Conservation (phyloP, 2,329 filamentous ascomycete genomes). For the Cercospora nicotianae region DNA sequence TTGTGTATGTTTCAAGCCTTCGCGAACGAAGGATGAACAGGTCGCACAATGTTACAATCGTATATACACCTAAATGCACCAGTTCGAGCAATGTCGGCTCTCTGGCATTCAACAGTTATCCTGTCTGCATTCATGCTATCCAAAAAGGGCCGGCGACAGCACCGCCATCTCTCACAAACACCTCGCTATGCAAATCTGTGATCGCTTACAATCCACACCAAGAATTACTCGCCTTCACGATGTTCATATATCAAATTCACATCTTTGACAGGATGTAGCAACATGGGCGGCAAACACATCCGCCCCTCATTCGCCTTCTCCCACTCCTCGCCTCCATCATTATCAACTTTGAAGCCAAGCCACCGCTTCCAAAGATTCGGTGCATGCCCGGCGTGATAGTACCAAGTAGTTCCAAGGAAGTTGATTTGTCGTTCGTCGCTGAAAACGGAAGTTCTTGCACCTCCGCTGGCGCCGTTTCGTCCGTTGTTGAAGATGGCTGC, state of each 20-base stretch:
- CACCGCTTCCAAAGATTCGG: conserved; percentile 58
- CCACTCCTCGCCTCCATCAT: conserved; percentile 49
- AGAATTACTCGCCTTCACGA: conserved; percentile 29
- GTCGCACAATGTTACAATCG: not conserved
- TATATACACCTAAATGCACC: not conserved
- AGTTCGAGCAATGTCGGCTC: not conserved
- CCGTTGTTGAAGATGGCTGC: conserved; percentile 59
- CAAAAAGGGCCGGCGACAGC: not conserved
- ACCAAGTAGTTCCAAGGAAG: conserved; percentile 55
- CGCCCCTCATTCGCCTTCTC: conserved; percentile 48
- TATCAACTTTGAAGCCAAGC: conserved; percentile 56
- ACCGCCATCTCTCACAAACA: not conserved
- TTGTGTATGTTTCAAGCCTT: not conserved
- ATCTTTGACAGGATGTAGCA: conserved; percentile 54
- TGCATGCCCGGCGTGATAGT: conserved; percentile 54
- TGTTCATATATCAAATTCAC: conserved; percentile 51
- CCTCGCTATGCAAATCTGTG: conserved; percentile 1
- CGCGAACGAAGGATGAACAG: not conserved
- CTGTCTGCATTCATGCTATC: not conserved
- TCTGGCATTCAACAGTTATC: not conserved
- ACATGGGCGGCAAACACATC: conserved; percentile 51
- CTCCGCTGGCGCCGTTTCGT: conserved; percentile 52
- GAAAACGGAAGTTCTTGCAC: conserved; percentile 52
- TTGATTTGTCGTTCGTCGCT: conserved; percentile 55
- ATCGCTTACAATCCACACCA: not conserved